Evolutionary conservation across 441 rosid species (phyloP).

Genomic region (Populus tomentosa): DNA sequence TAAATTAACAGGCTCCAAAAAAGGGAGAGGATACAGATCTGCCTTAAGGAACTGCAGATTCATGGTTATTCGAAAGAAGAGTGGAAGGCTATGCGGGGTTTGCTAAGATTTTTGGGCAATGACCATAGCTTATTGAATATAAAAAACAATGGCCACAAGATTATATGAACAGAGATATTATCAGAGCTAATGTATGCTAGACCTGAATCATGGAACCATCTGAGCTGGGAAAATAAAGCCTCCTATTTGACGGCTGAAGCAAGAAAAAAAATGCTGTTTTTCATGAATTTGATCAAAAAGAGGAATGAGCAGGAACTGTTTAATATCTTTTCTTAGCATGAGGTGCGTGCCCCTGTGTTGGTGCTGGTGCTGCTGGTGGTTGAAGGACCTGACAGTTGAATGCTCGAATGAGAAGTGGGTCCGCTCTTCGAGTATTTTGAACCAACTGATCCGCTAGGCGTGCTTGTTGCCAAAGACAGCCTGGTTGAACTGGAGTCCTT

Average conservation of each 20-base stretch:
- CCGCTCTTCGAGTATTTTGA: conserved; percentile 42
- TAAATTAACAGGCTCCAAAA: conserved; percentile 38
- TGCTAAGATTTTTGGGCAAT: conserved; percentile 28
- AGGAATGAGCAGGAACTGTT: conserved; percentile 26
- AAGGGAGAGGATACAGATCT: conserved; percentile 21
- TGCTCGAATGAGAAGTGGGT: conserved; percentile 31
- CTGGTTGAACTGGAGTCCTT: conserved; percentile 41
- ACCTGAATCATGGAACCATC: conserved; percentile 38
- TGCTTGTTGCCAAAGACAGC: conserved; percentile 40
- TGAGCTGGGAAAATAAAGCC: conserved; percentile 26
- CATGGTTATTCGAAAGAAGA: conserved; percentile 33
- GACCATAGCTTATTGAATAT: conserved; percentile 49
- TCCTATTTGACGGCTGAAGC: conserved; percentile 30
- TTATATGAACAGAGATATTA: conserved; percentile 40
- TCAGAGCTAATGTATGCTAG: conserved; percentile 36
- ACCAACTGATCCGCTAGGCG: conserved; percentile 46
- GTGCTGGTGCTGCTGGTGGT: conserved; percentile 26
- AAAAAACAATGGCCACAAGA: conserved; percentile 35
- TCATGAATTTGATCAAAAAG: conserved; percentile 45
- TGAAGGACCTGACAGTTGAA: conserved; percentile 46
- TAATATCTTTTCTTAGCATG: conserved; percentile 36
- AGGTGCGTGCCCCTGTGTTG: conserved; percentile 32
- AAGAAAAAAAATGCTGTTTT: conserved; percentile 29
- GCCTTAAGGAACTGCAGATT: conserved; percentile 28
- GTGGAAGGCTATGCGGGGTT: conserved; percentile 34